Evolutionary conservation across 179 eudicot genomes (phyloP).

Genomic region (Vitellaria paradoxa): DNA sequence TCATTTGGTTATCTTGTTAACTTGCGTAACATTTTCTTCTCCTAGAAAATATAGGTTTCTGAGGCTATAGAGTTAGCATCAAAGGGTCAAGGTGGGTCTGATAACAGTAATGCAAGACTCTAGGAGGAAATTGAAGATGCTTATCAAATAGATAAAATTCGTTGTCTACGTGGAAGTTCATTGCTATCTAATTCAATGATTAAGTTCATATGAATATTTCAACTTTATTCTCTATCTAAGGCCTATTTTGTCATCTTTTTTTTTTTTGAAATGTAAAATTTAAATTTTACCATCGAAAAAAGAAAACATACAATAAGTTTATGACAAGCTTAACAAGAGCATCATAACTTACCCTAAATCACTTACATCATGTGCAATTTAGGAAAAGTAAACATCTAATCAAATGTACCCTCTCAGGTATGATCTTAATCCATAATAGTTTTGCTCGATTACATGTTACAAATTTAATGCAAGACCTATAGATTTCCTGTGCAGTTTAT

Average conservation of each 20-base stretch:
- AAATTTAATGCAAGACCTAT: slow-evolving; percentile 47
- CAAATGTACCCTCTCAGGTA: neutral
- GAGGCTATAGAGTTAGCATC: slow-evolving; percentile 88
- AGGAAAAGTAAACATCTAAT: no score
- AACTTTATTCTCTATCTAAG: neutral
- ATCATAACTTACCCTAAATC: no score
- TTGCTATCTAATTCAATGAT: slow-evolving; percentile 69
- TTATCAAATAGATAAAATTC: slow-evolving; percentile 60
- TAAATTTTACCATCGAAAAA: no score
- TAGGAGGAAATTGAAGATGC: slow-evolving; percentile 83
- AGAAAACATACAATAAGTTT: no score
- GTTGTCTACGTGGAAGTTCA: slow-evolving; percentile 86
- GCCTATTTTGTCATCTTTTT: neutral
- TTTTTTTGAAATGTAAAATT: no score
- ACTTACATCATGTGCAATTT: no score
- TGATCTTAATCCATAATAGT: neutral
- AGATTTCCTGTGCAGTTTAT: slow-evolving; percentile 95
- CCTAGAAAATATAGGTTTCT: slow-evolving; percentile 80
- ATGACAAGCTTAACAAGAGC: no score
- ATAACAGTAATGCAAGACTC: slow-evolving; percentile 48
- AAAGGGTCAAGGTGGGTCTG: slow-evolving; percentile 42
- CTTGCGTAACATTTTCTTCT: neutral
- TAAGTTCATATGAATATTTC: no score
- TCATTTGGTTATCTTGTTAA: neutral
- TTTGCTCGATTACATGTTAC: neutral